Conservation (phyloP, 2,329 filamentous ascomycete genomes). For the Taxawa tesnikishii region DNA sequence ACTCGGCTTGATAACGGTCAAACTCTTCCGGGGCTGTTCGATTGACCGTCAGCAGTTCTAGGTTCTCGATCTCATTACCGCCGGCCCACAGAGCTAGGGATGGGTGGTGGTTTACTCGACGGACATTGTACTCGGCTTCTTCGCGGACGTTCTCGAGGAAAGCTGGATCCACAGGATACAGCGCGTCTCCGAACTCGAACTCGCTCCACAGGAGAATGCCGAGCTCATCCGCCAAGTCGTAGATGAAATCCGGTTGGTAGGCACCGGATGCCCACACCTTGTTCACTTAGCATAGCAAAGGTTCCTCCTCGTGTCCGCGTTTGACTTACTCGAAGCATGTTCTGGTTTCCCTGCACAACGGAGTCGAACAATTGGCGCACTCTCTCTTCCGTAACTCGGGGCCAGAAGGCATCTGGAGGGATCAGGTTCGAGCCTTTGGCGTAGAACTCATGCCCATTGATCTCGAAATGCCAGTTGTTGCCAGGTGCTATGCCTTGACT, state of each 20-base stretch:
- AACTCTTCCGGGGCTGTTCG: slow-evolving; percentile 29
- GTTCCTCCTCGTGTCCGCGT: no score
- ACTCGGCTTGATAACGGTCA: slow-evolving; percentile 34
- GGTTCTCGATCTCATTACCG: slow-evolving; percentile 47
- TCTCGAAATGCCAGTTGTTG: slow-evolving; percentile 52
- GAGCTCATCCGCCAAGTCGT: slow-evolving; percentile 48
- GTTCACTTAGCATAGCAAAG: no score
- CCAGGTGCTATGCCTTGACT: slow-evolving; percentile 42
- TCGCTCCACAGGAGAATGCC: slow-evolving; percentile 52
- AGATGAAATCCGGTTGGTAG: slow-evolving; percentile 50
- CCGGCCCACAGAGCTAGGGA: slow-evolving; percentile 27
- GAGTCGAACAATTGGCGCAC: slow-evolving; percentile 43
- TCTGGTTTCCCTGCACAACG: slow-evolving; percentile 46
- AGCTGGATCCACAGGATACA: slow-evolving; percentile 42
- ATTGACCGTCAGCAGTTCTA: slow-evolving; percentile 34
- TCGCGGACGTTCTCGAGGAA: slow-evolving; percentile 44
- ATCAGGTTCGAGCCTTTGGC: slow-evolving; percentile 54
- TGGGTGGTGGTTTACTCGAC: slow-evolving; percentile 49
- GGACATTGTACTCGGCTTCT: slow-evolving; percentile 48
- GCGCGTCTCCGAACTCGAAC: slow-evolving; percentile 48
- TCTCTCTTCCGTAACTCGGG: slow-evolving; percentile 40
- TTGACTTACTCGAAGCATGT: slow-evolving; percentile 52
- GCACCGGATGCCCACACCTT: slow-evolving; percentile 50
- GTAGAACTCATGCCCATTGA: slow-evolving; percentile 53
- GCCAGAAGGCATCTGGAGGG: slow-evolving; percentile 51